These are phyloP conservation scores for Alternaria brassicae DNA, from an alignment of 2,329 filamentous ascomycete species.

Conservation along the genomic window DNA sequence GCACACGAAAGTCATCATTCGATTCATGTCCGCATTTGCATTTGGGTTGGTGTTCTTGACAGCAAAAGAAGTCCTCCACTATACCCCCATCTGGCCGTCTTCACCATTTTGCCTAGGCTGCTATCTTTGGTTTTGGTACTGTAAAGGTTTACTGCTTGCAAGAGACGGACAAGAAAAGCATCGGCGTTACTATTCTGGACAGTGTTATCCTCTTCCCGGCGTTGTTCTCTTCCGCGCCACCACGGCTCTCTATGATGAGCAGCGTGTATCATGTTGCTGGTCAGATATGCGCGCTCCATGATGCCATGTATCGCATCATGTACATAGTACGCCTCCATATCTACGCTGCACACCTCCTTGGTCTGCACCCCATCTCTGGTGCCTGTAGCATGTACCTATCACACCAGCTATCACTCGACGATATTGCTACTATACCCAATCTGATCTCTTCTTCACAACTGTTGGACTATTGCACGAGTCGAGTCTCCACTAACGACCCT, in stretches of 20 bases:
- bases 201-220: slow-evolving; percentile 1
- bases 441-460: slow-evolving; percentile 11
- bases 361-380: background rate
- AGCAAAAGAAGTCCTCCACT: slow-evolving; percentile 25
- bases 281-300: slow-evolving; percentile 7
- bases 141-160: slow-evolving; percentile 3
- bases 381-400: slow-evolving; percentile 14
- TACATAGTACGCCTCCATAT: slow-evolving; percentile 12
- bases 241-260: slow-evolving; percentile 5
- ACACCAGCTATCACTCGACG: background rate
- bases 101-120: slow-evolving; percentile 5
- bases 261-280: slow-evolving; percentile 1
- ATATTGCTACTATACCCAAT: slow-evolving; percentile 21
- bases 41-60: slow-evolving; percentile 28
- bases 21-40: slow-evolving; percentile 26
- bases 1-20: slow-evolving; percentile 10
- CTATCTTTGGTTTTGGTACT: background rate
- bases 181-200: slow-evolving; percentile 14
- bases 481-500: slow-evolving; percentile 3
- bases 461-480: slow-evolving; percentile 1
- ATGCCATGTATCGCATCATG: slow-evolving; percentile 19
- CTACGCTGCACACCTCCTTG: slow-evolving; percentile 7
- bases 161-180: slow-evolving; percentile 15
- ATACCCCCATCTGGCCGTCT: slow-evolving; percentile 27
- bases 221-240: background rate